A percentile compares a stretch with the other conserved stretches of the same genome.
phyloP scores from a whole-genome alignment of 768 basidiomycete species.

The Tylopilus plumbeoviolaceoides region DNA sequence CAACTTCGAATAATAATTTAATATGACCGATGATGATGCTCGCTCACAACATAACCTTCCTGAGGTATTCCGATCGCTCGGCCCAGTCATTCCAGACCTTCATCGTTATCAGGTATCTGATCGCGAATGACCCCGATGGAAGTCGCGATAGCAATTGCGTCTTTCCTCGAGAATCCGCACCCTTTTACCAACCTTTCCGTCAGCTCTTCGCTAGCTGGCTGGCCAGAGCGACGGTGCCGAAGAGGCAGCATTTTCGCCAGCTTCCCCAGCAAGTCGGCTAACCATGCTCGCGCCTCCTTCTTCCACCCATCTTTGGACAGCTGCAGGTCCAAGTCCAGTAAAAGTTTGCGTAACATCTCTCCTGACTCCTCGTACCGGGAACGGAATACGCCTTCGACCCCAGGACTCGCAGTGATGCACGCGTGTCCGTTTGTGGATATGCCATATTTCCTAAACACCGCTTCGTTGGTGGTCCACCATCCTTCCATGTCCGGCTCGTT shows the following conservation, averaged over 20 bases:
- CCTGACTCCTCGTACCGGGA: constrained; percentile 31
- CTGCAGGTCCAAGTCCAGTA: constrained; percentile 6
- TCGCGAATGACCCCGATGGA: constrained; percentile 13
- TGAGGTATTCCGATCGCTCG: too few relatives aligned
- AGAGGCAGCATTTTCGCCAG: constrained; percentile 17
- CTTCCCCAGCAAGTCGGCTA: constrained; percentile 16
- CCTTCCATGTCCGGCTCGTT: constrained; percentile 30
- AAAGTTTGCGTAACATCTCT: constrained; percentile 17
- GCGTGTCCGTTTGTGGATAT: constrained; percentile 34
- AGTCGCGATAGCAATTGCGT: constrained; percentile 15
- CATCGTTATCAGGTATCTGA: neutral
- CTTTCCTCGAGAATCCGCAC: constrained; percentile 17
- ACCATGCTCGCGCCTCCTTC: constrained; percentile 17
- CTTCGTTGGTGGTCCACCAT: constrained; percentile 39
- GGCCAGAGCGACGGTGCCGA: neutral
- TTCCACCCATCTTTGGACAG: constrained; percentile 10
- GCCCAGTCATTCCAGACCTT: too few relatives aligned
- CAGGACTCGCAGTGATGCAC: constrained; percentile 36
- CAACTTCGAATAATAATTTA: too few relatives aligned
- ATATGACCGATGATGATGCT: too few relatives aligned
- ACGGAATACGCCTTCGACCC: constrained; percentile 19
- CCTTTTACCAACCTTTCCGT: constrained; percentile 8
- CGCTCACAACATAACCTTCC: too few relatives aligned
- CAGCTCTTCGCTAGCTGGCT: constrained; percentile 8
- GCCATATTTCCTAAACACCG: constrained; percentile 24